Evolutionary conservation across 108 stramenopile genomes (phyloP).

Genomic region (Licmophora abbreviata): DNA sequence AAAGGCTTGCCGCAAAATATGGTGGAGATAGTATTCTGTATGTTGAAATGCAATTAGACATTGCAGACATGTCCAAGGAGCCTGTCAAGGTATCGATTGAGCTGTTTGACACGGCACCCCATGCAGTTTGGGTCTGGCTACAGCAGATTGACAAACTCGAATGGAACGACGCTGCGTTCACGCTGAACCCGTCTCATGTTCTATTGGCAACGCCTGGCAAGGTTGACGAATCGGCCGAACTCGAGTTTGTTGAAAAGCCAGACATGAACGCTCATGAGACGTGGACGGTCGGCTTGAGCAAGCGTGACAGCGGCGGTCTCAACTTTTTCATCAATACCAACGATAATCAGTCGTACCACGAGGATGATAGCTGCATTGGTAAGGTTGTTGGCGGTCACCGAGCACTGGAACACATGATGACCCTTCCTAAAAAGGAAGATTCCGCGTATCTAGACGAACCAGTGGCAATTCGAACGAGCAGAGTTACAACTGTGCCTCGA

Average conservation of each 20-base stretch:
- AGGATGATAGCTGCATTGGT: constrained; percentile 40
- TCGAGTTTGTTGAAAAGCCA: constrained; percentile 38
- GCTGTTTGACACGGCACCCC: constrained; percentile 42
- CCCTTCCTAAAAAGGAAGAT: neutral
- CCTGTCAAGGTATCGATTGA: constrained; percentile 17
- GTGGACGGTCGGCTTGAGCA: constrained; percentile 40
- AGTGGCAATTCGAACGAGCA: too few species aligned
- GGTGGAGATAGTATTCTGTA: constrained; percentile 43
- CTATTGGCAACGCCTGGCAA: neutral
- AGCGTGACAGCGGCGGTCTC: constrained; percentile 11
- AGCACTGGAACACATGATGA: constrained; percentile 26
- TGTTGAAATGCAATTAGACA: constrained; percentile 35
- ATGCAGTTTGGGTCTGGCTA: constrained; percentile 42
- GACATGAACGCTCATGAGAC: constrained; percentile 22
- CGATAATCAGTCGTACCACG: constrained; percentile 29
- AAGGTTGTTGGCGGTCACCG: constrained; percentile 42
- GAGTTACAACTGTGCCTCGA: too few species aligned
- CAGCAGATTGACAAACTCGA: constrained; percentile 33
- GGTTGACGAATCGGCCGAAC: neutral
- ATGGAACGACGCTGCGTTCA: constrained; percentile 33
- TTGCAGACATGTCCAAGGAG: constrained; percentile 21
- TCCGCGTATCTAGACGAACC: neutral
- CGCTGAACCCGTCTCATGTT: constrained; percentile 24
- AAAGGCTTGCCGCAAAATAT: constrained; percentile 22
- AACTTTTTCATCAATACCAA: constrained; percentile 37